A percentile compares a stretch with the other conserved stretches of the same genome.
These are phyloP conservation scores for Cercospora sojina DNA, from an alignment of 2,329 filamentous ascomycete species.

Conservation along the genomic window DNA sequence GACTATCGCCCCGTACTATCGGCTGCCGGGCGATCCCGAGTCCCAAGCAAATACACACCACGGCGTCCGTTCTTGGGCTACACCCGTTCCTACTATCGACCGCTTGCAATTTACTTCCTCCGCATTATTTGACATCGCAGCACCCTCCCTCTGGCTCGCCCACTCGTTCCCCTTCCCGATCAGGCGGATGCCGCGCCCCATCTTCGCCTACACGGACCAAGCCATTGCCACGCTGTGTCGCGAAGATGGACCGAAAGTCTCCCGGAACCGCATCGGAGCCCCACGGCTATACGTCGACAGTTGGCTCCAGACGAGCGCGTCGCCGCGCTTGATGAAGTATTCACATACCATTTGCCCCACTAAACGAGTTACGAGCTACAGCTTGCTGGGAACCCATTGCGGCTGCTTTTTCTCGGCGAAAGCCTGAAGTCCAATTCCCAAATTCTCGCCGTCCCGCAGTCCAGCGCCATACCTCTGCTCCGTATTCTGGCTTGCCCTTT, in stretches of 20 bases:
- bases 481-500: conserved; percentile 44
- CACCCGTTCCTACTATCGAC: neutral
- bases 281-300: conserved; percentile 1
- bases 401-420: conserved; percentile 55
- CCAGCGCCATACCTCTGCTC: conserved; percentile 44
- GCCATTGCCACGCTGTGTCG: neutral
- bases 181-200: neutral
- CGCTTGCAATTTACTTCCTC: neutral
- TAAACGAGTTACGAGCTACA: conserved; percentile 30
- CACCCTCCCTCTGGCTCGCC: neutral
- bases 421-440: conserved; percentile 52
- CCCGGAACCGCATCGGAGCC: conserved; percentile 2
- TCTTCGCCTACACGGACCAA: neutral
- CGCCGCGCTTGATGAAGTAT: neutral
- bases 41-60: neutral
- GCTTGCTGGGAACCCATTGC: conserved; percentile 51
- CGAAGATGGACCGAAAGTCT: conserved; percentile 2
- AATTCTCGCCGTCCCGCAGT: conserved; percentile 49
- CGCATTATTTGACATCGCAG: neutral
- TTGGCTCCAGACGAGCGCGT: conserved; percentile 3
- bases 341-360: neutral
- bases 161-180: neutral
- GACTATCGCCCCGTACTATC: conserved; percentile 2
- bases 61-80: neutral
- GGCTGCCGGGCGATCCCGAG: neutral